Conservation (phyloP, 805 yeast genomes). For the Vanderwaltozyma tropicalis region DNA sequence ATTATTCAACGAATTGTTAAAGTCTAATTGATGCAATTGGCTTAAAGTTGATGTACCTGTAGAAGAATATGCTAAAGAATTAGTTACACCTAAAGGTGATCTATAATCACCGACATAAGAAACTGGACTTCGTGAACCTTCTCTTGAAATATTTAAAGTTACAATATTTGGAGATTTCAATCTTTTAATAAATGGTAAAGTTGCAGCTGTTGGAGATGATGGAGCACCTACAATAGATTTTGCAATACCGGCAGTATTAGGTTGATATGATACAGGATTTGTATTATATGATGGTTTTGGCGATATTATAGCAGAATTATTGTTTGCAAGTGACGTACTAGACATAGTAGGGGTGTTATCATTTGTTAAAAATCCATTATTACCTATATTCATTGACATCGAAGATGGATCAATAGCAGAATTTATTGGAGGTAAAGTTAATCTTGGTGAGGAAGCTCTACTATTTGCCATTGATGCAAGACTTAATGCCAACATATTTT, state of each 20-base stretch:
- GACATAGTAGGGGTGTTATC: slow-evolving; percentile 1
- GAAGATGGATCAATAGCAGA: slow-evolving; percentile 15
- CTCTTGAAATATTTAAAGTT: slow-evolving; percentile 26
- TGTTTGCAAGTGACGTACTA: slow-evolving; percentile 1
- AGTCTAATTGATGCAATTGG: slow-evolving; percentile 3
- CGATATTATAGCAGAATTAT: slow-evolving; percentile 9
- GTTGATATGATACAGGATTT: slow-evolving; percentile 15
- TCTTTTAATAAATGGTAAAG: slow-evolving; percentile 21
- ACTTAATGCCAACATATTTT: slow-evolving; percentile 27
- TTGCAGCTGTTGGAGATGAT: slow-evolving; percentile 13
- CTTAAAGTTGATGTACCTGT: slow-evolving; percentile 5
- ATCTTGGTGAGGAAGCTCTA: slow-evolving; percentile 27
- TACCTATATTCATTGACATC: slow-evolving; percentile 5
- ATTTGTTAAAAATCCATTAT: neutral
- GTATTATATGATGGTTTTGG: slow-evolving; percentile 19
- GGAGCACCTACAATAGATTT: slow-evolving; percentile 2
- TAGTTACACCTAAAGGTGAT: slow-evolving; percentile 15
- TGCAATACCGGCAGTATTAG: neutral
- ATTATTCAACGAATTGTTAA: neutral
- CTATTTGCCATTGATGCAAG: slow-evolving; percentile 29
- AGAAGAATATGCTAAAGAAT: slow-evolving; percentile 13
- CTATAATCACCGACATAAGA: slow-evolving; percentile 16
- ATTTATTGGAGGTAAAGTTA: slow-evolving; percentile 20
- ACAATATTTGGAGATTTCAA: slow-evolving; percentile 26
- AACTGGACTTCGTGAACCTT: slow-evolving; percentile 24